Base-by-base conservation (phyloP, 768 basidiomycete genomes). In the Termitomyces titanicus region DNA sequence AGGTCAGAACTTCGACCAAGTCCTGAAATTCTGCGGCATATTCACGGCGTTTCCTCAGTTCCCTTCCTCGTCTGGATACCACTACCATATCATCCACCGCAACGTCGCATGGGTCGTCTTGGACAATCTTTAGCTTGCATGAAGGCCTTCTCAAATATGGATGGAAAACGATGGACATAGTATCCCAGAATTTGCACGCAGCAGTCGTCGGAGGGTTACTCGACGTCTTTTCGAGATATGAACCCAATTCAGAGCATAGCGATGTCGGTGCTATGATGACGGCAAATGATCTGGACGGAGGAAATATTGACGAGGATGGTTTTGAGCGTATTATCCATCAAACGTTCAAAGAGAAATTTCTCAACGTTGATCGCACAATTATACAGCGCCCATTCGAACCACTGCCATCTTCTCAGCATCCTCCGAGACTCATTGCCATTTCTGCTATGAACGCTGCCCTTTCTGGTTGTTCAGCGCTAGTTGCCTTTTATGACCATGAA, bases 401-500 rank as follows among this genome's bases (percentile, higher is more conserved):
- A 66, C 63, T 10, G 56, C 68, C 18, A 54, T 35, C 24, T 35
- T 47, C 47, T 35, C 22, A 9, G n/a, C 24, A 18, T n/a, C 64
- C 54, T 17, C 69, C 69, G 0, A 61, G 61, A 20, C 39, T 60
- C 33, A 55, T 60, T 0, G 66, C 63, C 9, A 53, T 62, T 18
- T 50, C 59, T 10, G 55, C 69, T 20, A 68, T 76, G 10, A 64
- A 64, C 4, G 62, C 62, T 8, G 74, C 75, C 2, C 63, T 67
- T 13, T 55, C 70, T 8, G 73, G 72, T 12, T 66, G 72, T 1
- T 74, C 70, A 20, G 70, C 70, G 1, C 62, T 74, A 18, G 61
- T 76, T 11, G 50, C 62, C 5, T 56, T 70, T 43, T 79, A 76
- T 52, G 75, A 79, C 40, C 66, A 65, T 10, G 62, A 68, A 22